A percentile compares a stretch with the other conserved stretches of the same genome.
Evolutionary conservation across 371 early-diverging fungal species (phyloP).

Genomic region (Coemansia sp.): DNA sequence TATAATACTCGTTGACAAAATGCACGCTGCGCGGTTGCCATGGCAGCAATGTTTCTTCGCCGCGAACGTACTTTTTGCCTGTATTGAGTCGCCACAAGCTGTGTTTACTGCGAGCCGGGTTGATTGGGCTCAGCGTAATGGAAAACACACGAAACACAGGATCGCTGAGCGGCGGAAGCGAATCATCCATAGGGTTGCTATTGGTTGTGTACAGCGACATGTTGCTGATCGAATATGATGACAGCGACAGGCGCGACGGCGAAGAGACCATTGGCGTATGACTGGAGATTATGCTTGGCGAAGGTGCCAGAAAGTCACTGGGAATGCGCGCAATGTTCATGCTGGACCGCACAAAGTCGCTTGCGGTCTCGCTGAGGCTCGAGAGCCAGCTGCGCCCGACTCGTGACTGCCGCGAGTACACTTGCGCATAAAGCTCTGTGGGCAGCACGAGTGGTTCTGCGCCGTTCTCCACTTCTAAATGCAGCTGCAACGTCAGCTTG

Average conservation of each 20-base stretch:
- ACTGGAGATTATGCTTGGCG: background rate
- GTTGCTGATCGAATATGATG: background rate
- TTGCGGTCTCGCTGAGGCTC: slow-evolving; percentile 5
- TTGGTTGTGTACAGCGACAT: background rate
- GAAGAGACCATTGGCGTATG: background rate
- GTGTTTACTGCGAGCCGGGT: slow-evolving; percentile 24
- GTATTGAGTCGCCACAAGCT: slow-evolving; percentile 78
- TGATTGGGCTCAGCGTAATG: slow-evolving; percentile 26
- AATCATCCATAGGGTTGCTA: background rate
- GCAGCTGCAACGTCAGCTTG: slow-evolving; percentile 59
- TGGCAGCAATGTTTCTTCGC: slow-evolving; percentile 71
- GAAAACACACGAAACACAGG: slow-evolving; percentile 37
- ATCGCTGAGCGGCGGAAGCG: slow-evolving; percentile 16
- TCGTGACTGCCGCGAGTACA: slow-evolving; percentile 19
- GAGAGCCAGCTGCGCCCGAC: slow-evolving; percentile 23
- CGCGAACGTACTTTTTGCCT: slow-evolving; percentile 77
- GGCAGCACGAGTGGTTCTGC: slow-evolving; percentile 55
- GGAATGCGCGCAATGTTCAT: slow-evolving; percentile 8
- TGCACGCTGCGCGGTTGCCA: slow-evolving; percentile 81
- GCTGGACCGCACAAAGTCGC: slow-evolving; percentile 1
- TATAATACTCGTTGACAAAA: slow-evolving; percentile 63
- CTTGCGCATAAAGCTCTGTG: slow-evolving; percentile 14
- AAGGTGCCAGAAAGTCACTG: background rate
- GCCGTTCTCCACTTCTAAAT: slow-evolving; percentile 63
- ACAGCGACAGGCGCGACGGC: background rate